Base-by-base conservation (phyloP, 2,329 filamentous ascomycete genomes). In the Penicillium freii region DNA sequence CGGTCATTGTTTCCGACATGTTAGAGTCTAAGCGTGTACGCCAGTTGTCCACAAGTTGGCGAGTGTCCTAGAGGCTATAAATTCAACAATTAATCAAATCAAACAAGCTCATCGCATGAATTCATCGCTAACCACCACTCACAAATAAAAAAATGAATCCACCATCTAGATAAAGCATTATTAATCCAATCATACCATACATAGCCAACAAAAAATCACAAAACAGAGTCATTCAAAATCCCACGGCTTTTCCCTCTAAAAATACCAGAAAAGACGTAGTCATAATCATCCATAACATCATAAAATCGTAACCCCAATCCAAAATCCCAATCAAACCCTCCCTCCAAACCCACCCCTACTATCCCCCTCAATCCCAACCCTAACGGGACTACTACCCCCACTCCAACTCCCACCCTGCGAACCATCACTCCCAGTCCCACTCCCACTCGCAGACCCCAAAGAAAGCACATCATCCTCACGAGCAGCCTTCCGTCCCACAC, bases 401-500 rank as follows among this genome's bases (percentile, higher is more conserved):
- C 82, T 84, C 44, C 77, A 75, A 60, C 78, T 81, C 3, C 73
- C 78, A 49, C 77, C 80, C 62, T 73, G 73, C 9, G 49, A 31
- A 66, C 82, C 83, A 8, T 34, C 45, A 33, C 77, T 75, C 58
- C 77, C 80, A 13, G 71, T 76, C 5, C 19, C 27, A 34, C 77
- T 75, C 59, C 77, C 80, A 13, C 72, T 76, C 13, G 10, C n/a
- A 21, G 42, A 47, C 17, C 29, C 72, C 34, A 70, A 73, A 9
- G 66, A 68, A 57, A 76, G 72, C 17, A 63, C 80, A 57, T 83
- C 80, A 61, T 82, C 81, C 59, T 71, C 73, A 40, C 77, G 77
- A 45, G 80, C 80, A 59, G 74, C 73, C 62, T 80, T 77, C 60
- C 84, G 74, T 25, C 85, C 85, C 13, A 82, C 83, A 44, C 85